phyloP scores from a whole-genome alignment of 2,329 filamentous ascomycete genomes.

The Ceratocystis eucalypticola region DNA sequence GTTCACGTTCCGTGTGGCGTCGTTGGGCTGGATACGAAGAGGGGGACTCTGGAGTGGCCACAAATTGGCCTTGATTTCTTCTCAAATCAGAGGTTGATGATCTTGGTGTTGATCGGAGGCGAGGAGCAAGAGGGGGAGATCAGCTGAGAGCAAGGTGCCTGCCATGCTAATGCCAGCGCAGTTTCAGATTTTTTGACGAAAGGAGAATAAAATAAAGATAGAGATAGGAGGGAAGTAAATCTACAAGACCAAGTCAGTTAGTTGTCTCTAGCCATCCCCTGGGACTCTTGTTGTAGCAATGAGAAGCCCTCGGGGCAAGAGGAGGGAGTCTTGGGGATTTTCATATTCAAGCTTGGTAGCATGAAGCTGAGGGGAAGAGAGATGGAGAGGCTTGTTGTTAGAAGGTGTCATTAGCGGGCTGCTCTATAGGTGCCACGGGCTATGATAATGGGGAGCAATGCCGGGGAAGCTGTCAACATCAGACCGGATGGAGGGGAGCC shows the following conservation, averaged over 20 bases:
- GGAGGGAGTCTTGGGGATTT: background rate
- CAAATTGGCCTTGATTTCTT: background rate
- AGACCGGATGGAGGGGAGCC: background rate
- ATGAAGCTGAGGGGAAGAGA: background rate
- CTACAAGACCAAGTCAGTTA: background rate
- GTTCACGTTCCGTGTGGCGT: slow-evolving; percentile 4
- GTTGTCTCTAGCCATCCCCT: background rate
- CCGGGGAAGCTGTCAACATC: background rate
- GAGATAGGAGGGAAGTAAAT: background rate
- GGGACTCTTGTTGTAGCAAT: background rate
- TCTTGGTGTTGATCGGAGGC: background rate
- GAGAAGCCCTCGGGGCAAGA: background rate
- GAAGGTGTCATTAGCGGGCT: background rate
- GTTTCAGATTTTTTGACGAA: background rate
- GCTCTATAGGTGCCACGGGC: background rate
- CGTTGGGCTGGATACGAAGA: background rate
- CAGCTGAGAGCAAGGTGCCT: background rate
- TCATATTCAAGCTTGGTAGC: background rate
- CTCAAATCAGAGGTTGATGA: background rate
- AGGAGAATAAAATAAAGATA: background rate
- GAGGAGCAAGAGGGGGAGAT: too few species aligned
- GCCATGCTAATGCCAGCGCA: background rate
- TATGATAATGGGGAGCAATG: background rate
- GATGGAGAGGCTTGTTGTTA: too few species aligned
- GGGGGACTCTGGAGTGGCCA: background rate